Base-by-base conservation (phyloP, 2,329 filamentous ascomycete genomes). In the Fusarium mexicanum region DNA sequence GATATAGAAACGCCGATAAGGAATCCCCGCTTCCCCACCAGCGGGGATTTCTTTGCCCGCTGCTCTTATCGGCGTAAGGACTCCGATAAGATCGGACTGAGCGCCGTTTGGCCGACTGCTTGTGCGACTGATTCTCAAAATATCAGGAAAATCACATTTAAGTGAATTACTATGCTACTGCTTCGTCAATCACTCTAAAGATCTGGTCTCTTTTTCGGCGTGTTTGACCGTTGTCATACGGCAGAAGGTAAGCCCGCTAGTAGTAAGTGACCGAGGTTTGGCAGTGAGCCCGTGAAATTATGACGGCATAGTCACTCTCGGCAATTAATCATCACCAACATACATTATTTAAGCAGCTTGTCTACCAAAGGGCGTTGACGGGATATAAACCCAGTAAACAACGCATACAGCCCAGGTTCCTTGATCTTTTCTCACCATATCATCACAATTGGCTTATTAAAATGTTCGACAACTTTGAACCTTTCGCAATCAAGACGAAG, bases 381-480 rank as follows among this genome's bases (percentile, higher is more conserved):
- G 3, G 33, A 46, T 51, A 69, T 51, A 64, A 69, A 7, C 6
- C 6, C 2, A 4, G 6, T 37, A 11, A 6, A 16, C 11, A 17
- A 9, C 17, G 7, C 16, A 4, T 35, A 9, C 17, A 3, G 1
- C 2, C 2, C 10, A 4, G 2, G 8, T 12, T 18, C 8, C 22
- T 5, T 6, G 22, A 17, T 2, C 3, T 18, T 7, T 18, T 26
- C 9, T 14, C 8, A 9, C 9, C 3, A 16, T 11, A 26, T 1
- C 4, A 31, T 31, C 17, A 18, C n/a, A 1, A 10, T 33, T 22
- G 20, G 7, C 33, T n/a, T 14, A 13, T 8, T 63, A 76, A 11
- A 26, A 85, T 85, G 83, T 86, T 86, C 63, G 78, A 83, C 47
- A 75, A 67, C 47, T 83, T 86, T 64, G 68, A 81, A 40, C 63